phyloP scores from a whole-genome alignment of 129 eudicot species.

The Escallonia herrerae region DNA sequence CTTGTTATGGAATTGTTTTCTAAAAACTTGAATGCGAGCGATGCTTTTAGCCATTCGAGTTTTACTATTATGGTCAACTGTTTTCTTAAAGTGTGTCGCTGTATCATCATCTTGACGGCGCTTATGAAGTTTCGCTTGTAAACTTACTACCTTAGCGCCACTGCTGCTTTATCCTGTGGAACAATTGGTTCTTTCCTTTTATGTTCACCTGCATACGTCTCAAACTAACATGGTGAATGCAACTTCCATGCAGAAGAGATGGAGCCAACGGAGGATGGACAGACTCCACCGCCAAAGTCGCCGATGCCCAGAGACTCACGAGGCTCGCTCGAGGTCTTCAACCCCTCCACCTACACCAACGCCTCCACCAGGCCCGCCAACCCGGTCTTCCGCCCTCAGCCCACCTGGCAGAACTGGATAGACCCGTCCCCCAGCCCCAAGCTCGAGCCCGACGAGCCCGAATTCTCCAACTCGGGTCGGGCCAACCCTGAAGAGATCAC shows the following conservation, averaged over 20 bases:
- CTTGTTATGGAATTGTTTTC: too few relatives aligned
- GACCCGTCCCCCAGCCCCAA: slow-evolving; percentile 22
- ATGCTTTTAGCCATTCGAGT: too few relatives aligned
- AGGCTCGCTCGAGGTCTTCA: slow-evolving; percentile 93
- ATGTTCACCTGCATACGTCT: too few relatives aligned
- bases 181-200: too few relatives aligned
- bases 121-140: not conserved
- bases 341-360: slow-evolving; percentile 42
- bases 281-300: slow-evolving; percentile 20
- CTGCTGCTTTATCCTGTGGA: not conserved
- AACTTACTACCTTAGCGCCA: not conserved
- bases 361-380: slow-evolving; percentile 11
- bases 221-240: not conserved
- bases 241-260: slow-evolving; percentile 27
- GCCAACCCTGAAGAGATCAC: slow-evolving; percentile 34
- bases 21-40: too few relatives aligned
- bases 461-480: slow-evolving; percentile 19
- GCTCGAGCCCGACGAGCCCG: slow-evolving; percentile 22
- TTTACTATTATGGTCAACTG: too few relatives aligned
- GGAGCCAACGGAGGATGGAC: slow-evolving; percentile 46
- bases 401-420: slow-evolving; percentile 54
- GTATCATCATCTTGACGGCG: not conserved
- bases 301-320: slow-evolving; percentile 67
- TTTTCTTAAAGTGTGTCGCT: too few relatives aligned
- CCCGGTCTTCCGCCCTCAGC: slow-evolving; percentile 32